phyloP scores from a whole-genome alignment of 352 stramenopile species.

The Phytophthora brassicae region DNA sequence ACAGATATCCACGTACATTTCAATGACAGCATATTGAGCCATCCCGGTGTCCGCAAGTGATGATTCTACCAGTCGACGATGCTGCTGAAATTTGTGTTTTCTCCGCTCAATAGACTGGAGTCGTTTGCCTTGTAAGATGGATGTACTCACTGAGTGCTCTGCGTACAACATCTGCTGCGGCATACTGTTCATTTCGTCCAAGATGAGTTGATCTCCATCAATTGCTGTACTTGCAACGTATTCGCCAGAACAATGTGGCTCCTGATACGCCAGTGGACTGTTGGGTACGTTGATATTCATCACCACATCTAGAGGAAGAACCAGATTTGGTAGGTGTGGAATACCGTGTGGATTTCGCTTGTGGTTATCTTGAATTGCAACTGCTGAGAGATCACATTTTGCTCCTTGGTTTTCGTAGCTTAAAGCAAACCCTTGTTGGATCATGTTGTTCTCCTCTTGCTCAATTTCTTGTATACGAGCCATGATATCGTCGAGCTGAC shows the following conservation, averaged over 20 bases:
- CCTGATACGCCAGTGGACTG: neutral
- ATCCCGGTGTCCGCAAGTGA: slow-evolving; percentile 59
- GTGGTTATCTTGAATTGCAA: neutral
- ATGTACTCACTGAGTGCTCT: slow-evolving; percentile 12
- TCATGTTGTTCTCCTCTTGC: slow-evolving; percentile 38
- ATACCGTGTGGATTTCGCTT: neutral
- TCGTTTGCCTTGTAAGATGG: slow-evolving; percentile 22
- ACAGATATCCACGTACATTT: slow-evolving; percentile 45
- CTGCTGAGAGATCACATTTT: slow-evolving; percentile 18
- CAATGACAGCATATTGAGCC: slow-evolving; percentile 57
- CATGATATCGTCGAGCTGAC: slow-evolving; percentile 56
- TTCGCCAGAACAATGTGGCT: neutral
- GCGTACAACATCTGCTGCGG: neutral
- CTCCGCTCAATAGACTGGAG: slow-evolving; percentile 50
- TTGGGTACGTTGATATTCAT: slow-evolving; percentile 43
- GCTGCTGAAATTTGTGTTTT: slow-evolving; percentile 47
- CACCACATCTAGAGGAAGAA: slow-evolving; percentile 46
- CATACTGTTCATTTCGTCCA: neutral
- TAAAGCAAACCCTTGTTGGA: slow-evolving; percentile 39
- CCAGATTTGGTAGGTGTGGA: slow-evolving; percentile 14
- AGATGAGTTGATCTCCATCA: neutral
- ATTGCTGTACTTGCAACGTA: neutral
- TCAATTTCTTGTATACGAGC: slow-evolving; percentile 51
- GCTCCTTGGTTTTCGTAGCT: slow-evolving; percentile 16
- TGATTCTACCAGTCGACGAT: slow-evolving; percentile 56